Percentiles rank a stretch among this genome's conserved stretches.
Evolutionary conservation across 2,329 filamentous ascomycete genomes (phyloP).

Genomic region (Ophiosphaerella herpotricha): DNA sequence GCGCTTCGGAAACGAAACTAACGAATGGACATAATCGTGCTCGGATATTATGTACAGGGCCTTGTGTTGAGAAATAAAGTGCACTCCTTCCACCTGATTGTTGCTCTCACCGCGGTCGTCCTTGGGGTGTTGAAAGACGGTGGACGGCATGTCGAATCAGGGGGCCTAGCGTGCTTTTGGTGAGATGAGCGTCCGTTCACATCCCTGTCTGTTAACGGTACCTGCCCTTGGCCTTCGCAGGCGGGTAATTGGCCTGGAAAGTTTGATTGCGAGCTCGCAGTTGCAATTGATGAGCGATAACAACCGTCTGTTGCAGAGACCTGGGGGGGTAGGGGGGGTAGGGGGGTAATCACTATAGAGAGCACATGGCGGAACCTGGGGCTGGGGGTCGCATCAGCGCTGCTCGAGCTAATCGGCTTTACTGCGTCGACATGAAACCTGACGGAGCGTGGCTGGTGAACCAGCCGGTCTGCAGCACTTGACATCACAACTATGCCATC

Average conservation of each 20-base stretch:
- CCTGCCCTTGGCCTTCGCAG: slow-evolving; percentile 5
- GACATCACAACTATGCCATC: slow-evolving; percentile 6
- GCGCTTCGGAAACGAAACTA: slow-evolving; percentile 37
- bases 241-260: slow-evolving; percentile 2
- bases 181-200: slow-evolving; percentile 3
- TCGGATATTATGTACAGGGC: slow-evolving; percentile 42
- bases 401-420: not conserved
- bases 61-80: slow-evolving; percentile 26
- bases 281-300: not conserved
- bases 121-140: slow-evolving; percentile 9
- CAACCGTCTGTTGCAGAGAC: not conserved
- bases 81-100: slow-evolving; percentile 11
- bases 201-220: slow-evolving; percentile 9
- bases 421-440: slow-evolving; percentile 6
- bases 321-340: not conserved
- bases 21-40: slow-evolving; percentile 41
- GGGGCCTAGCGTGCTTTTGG: slow-evolving; percentile 8
- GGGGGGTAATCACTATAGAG: not conserved
- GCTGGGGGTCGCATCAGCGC: not conserved
- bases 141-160: slow-evolving; percentile 10
- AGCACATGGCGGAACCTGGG: not conserved
- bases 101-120: slow-evolving; percentile 8
- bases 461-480: slow-evolving; percentile 7
- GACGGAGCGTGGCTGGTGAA: slow-evolving; percentile 5
- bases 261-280: slow-evolving; percentile 1